Base-by-base conservation (phyloP, 108 stramenopile species). In the Pseudonitzschia pungens region DNA sequence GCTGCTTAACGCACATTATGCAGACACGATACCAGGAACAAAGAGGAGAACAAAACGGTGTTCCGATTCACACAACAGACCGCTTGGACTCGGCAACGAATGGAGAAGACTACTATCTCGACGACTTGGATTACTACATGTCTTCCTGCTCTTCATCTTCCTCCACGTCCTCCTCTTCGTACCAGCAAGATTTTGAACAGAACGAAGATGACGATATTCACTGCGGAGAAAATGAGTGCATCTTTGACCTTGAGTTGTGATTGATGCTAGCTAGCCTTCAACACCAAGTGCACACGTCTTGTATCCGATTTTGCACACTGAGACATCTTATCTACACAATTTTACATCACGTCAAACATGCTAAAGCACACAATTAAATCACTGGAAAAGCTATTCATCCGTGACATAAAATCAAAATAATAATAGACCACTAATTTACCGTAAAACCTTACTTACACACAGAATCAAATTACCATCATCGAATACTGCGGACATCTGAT, bases 161-260 rank as follows among this genome's bases (percentile, higher is more conserved):
- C 14, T 65, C 15, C 2, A 42, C 65, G 45, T 67, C 66, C 2
- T 67, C 66, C 4, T 40, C 18, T 36, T 16, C 60, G 6, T 62
- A 62, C 29, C 60, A 62, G 40, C 60, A 40, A 62, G 60, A 62
- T 41, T 62, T 62, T 62, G 60, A 62, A 55, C 15, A 0, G 9
- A 18, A 48, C 45, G 51, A 15, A 33, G 28, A 52, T 42, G 57
- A 68, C 21, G 32, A 69, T 31, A 29, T 62, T 52, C 10, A 67
- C 65, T 36, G 22, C 11, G 43, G 28, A 15, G 66, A 67, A 2
- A 29, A 67, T n/a, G 66, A 68, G 58, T 45, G 55, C 56, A 70
- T 76, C 44, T 76, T 76, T 69, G 75, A 76, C 42, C 59, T 76
- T 11, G 75, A 76, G 21, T 55, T 75, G 8, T 75, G 43, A 75